Evolutionary conservation across 1,139 yeast species (phyloP).

Genomic region (Kurtzmaniella quercitrusa): DNA sequence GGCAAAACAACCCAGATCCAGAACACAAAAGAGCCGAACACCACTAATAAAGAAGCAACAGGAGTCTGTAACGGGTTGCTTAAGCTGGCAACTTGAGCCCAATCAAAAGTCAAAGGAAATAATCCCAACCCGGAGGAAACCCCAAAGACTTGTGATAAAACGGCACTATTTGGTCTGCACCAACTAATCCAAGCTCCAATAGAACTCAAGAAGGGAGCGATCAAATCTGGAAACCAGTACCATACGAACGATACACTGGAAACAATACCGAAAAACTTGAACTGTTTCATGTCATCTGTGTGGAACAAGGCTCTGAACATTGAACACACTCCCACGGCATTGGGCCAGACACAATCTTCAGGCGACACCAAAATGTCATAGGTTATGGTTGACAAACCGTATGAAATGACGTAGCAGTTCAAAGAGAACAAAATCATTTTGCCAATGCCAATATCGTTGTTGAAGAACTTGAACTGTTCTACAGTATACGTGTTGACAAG

Average conservation of each 20-base stretch:
- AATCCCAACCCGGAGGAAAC: conserved; percentile 57
- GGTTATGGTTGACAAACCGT: conserved; percentile 9
- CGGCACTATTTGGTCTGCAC: conserved; percentile 8
- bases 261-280: conserved; percentile 12
- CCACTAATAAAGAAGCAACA: conserved; percentile 15
- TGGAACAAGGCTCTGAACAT: conserved; percentile 11
- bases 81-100: conserved; percentile 10
- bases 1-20: conserved; percentile 20
- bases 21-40: conserved; percentile 24
- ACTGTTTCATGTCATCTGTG: conserved; percentile 5
- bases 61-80: conserved; percentile 11
- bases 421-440: conserved; percentile 11
- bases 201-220: conserved; percentile 15
- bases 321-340: conserved; percentile 28
- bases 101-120: conserved; percentile 44
- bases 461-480: conserved; percentile 18
- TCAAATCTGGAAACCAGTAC: conserved; percentile 19
- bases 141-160: conserved; percentile 51
- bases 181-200: conserved; percentile 11
- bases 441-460: conserved; percentile 15
- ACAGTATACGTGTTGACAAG: conserved; percentile 12
- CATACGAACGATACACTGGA: conserved; percentile 15
- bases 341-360: conserved; percentile 35
- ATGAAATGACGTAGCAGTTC: conserved; percentile 4
- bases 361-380: conserved; percentile 32